Percentiles rank a stretch among this genome's conserved stretches.
Conservation (phyloP, 441 rosid species). For the Rhodomyrtus psidioides region DNA sequence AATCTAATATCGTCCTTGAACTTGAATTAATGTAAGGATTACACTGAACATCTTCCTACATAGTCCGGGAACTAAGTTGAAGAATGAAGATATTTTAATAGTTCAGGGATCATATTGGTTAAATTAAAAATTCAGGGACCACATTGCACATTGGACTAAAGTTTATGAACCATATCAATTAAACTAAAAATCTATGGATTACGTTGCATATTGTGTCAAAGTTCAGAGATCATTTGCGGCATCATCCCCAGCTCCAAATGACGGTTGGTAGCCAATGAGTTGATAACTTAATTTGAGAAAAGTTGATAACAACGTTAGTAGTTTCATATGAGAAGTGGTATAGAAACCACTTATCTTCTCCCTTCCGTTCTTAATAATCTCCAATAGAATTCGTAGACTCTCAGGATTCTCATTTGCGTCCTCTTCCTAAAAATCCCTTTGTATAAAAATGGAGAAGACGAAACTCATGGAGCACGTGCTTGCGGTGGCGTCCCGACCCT, state of each 20-base stretch:
- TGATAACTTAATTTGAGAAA: background rate
- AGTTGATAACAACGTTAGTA: background rate
- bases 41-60: too few species aligned
- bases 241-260: background rate
- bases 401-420: background rate
- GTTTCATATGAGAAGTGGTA: background rate
- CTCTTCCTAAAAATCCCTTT: background rate
- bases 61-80: too few species aligned
- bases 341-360: background rate
- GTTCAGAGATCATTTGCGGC: too few species aligned
- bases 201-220: too few species aligned
- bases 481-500: background rate
- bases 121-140: too few species aligned
- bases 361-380: background rate
- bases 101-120: too few species aligned
- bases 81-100: too few species aligned
- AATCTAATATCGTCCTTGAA: too few species aligned
- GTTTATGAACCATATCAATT: fast-evolving
- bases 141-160: too few species aligned
- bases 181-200: too few species aligned
- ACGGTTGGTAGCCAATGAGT: background rate
- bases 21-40: too few species aligned
- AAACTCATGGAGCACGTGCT: background rate
- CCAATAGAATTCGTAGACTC: background rate
- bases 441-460: background rate